Evolutionary conservation across 208 protist genomes (phyloP).

Genomic region (Acanthamoeba royreba): DNA sequence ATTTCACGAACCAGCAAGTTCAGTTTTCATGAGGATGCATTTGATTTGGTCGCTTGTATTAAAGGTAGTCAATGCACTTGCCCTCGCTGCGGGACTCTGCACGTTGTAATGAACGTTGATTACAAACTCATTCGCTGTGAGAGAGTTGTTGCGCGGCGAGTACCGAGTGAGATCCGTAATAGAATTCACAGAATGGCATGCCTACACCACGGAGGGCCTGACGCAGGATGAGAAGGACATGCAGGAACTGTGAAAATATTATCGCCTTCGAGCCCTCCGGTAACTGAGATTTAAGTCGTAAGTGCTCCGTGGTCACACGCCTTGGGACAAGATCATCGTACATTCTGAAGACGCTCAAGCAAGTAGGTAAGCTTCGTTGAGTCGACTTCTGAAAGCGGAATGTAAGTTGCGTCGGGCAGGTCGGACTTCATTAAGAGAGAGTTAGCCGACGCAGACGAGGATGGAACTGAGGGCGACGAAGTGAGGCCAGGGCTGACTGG

Average conservation of each 20-base stretch:
- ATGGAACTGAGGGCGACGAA: background rate
- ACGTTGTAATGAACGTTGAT: background rate
- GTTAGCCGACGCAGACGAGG: background rate
- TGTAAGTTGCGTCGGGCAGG: background rate
- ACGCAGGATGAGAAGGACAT: conserved; percentile 41
- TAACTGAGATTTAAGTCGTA: background rate
- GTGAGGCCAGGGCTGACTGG: background rate
- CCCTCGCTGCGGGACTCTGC: background rate
- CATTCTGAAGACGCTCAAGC: conserved; percentile 22
- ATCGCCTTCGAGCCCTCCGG: conserved; percentile 38
- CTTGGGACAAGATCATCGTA: background rate
- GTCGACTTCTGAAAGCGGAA: background rate
- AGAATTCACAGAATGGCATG: conserved; percentile 43
- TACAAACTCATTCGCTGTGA: background rate
- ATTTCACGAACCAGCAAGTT: conserved; percentile 51
- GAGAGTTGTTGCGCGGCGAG: background rate
- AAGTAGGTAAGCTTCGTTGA: conserved; percentile 58
- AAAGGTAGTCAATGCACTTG: conserved; percentile 43
- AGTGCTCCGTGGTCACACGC: background rate
- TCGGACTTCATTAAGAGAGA: background rate
- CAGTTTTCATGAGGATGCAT: conserved; percentile 64
- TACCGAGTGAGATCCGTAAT: background rate
- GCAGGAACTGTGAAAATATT: conserved; percentile 62
- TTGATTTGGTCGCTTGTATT: conserved; percentile 47
- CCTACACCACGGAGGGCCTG: background rate